Evolutionary conservation across 306 rosid species (phyloP).

Genomic region (Quercus engelmannii): DNA sequence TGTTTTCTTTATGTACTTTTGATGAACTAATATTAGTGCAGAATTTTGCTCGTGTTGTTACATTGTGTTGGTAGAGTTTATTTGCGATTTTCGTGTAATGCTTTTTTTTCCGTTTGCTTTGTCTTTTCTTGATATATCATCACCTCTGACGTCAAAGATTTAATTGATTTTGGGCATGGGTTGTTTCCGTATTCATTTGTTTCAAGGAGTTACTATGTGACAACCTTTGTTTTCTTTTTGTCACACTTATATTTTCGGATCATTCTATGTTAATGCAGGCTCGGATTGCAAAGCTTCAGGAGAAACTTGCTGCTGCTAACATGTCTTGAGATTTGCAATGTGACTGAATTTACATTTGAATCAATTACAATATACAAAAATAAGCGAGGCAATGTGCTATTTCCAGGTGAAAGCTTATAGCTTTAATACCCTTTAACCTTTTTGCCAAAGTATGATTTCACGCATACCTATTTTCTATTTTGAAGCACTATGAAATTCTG

Average conservation of each 20-base stretch:
- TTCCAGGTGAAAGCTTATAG: slow-evolving; percentile 21
- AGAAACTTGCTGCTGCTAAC: slow-evolving; percentile 43
- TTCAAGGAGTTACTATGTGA: background rate
- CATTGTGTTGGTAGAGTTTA: background rate
- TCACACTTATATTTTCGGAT: background rate
- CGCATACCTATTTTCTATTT: background rate
- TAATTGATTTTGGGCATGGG: background rate
- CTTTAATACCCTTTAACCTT: background rate
- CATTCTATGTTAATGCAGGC: slow-evolving; percentile 41
- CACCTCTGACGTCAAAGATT: background rate
- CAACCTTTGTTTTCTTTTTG: too few species aligned
- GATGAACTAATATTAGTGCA: background rate
- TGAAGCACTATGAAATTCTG: background rate
- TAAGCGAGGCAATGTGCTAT: background rate
- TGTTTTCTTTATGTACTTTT: background rate
- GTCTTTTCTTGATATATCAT: background rate
- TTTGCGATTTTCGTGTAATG: background rate
- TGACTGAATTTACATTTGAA: slow-evolving; percentile 8
- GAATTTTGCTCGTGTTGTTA: background rate
- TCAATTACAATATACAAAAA: slow-evolving; percentile 7
- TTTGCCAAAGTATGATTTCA: background rate
- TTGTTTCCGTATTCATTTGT: background rate
- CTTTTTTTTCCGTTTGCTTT: background rate
- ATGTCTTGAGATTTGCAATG: slow-evolving; percentile 28
- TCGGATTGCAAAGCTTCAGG: slow-evolving; percentile 59